These are phyloP conservation scores for Phyllosticta citribraziliensis DNA, from an alignment of 2,329 filamentous ascomycete species.

Conservation along the genomic window DNA sequence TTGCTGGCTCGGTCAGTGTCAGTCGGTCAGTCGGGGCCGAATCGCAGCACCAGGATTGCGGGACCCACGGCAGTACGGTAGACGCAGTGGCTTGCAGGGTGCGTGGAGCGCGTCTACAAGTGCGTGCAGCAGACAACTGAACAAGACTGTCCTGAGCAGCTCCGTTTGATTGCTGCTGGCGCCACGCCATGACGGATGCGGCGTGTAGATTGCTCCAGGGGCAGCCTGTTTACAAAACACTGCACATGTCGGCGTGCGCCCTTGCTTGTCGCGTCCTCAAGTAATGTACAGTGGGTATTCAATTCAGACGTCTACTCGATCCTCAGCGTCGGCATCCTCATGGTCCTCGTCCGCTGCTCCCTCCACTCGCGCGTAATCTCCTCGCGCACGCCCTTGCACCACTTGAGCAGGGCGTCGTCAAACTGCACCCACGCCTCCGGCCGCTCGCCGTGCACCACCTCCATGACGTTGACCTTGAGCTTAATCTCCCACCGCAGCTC, in stretches of 20 bases:
- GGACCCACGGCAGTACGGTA: background rate
- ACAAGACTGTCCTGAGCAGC: background rate
- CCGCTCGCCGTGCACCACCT: conserved; percentile 66
- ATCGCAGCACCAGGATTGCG: background rate
- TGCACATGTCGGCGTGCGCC: background rate
- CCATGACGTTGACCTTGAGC: conserved; percentile 73
- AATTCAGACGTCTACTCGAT: too few relatives aligned
- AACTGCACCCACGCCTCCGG: conserved; percentile 68
- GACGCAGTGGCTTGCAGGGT: background rate
- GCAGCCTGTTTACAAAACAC: conserved; percentile 3
- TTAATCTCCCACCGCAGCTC: conserved; percentile 88
- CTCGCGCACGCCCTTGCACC: conserved; percentile 72
- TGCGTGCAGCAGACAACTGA: background rate
- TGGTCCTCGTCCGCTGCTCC: conserved; percentile 27
- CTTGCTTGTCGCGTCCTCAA: conserved; percentile 1
- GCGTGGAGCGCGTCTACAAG: background rate
- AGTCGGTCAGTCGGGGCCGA: too few relatives aligned
- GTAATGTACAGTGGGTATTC: too few relatives aligned
- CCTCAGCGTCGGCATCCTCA: conserved; percentile 29
- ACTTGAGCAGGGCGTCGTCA: conserved; percentile 70
- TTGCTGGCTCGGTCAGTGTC: too few relatives aligned
- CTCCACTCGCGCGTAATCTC: conserved; percentile 69
- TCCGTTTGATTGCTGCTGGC: conserved; percentile 9
- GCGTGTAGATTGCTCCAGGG: conserved; percentile 7
- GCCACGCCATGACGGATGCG: conserved; percentile 1